phyloP scores from a whole-genome alignment of 75 land plant species.

The Azolla pinnata region DNA sequence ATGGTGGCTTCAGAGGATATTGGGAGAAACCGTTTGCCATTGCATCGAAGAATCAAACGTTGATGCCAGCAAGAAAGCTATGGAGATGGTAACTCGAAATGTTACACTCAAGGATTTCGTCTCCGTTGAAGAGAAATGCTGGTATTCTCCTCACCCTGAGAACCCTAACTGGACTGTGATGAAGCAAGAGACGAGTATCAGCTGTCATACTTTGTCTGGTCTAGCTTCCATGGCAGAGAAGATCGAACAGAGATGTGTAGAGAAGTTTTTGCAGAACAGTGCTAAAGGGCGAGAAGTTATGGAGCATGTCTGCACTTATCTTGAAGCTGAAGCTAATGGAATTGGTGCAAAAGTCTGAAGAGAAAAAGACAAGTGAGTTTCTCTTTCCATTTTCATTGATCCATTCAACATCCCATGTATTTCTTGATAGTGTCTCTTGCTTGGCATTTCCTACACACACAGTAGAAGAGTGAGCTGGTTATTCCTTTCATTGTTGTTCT shows the following conservation, averaged over 20 bases:
- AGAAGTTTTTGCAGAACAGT: conserved; percentile 82
- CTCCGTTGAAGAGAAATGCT: conserved; percentile 78
- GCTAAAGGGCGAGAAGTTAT: conserved; percentile 78
- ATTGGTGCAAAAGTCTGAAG: conserved; percentile 1
- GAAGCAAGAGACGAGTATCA: conserved; percentile 69
- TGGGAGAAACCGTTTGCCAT: conserved; percentile 68
- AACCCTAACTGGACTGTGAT: conserved; percentile 77
- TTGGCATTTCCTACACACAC: too few species aligned
- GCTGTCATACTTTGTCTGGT: conserved; percentile 59
- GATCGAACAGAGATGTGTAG: conserved; percentile 87
- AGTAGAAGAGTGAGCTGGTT: too few species aligned
- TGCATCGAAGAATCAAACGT: conserved; percentile 76
- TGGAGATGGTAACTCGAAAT: conserved; percentile 69
- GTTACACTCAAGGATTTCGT: conserved; percentile 62
- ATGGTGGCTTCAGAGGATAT: conserved; percentile 61
- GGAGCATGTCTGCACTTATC: conserved; percentile 73
- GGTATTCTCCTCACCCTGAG: conserved; percentile 66
- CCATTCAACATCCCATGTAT: too few species aligned
- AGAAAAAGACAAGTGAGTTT: too few species aligned
- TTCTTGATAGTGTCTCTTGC: too few species aligned
- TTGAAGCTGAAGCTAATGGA: conserved; percentile 59
- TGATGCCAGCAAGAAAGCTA: conserved; percentile 44
- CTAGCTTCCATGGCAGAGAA: conserved; percentile 85
- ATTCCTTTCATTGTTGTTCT: too few species aligned
- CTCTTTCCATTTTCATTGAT: too few species aligned